phyloP scores from a whole-genome alignment of 108 stramenopile species.

The Pseudonitzschia multistriata region DNA sequence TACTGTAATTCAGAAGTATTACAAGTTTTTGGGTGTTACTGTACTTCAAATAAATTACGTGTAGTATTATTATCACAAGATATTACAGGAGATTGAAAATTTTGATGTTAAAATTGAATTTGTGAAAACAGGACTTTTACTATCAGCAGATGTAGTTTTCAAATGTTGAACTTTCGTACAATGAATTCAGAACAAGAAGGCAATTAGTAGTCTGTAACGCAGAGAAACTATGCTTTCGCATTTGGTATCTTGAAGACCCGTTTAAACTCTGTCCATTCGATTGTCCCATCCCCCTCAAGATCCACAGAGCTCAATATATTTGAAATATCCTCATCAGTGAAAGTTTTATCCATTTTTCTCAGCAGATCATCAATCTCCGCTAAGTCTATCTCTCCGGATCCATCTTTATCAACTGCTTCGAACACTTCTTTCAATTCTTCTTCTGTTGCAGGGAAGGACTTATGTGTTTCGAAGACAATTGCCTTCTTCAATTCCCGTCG shows the following conservation, averaged over 20 bases:
- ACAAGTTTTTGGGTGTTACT: too few species aligned
- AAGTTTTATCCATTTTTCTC: slow-evolving; percentile 46
- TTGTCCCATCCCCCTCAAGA: slow-evolving; percentile 43
- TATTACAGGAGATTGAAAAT: too few species aligned
- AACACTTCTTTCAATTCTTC: slow-evolving; percentile 53
- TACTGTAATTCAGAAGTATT: too few species aligned
- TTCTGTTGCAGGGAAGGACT: slow-evolving; percentile 53
- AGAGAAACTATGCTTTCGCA: background rate
- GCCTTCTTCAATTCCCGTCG: slow-evolving; percentile 85
- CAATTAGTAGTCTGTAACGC: too few species aligned
- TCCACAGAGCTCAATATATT: slow-evolving; percentile 57
- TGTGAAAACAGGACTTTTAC: too few species aligned
- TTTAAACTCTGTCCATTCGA: slow-evolving; percentile 58
- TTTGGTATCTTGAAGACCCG: slow-evolving; percentile 41
- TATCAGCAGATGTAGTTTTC: too few species aligned
- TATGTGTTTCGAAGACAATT: slow-evolving; percentile 50
- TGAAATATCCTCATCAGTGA: slow-evolving; percentile 52
- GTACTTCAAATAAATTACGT: too few species aligned
- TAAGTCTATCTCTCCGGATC: slow-evolving; percentile 21
- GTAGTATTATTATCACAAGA: too few species aligned
- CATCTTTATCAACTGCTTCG: slow-evolving; percentile 10
- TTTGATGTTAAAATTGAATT: too few species aligned
- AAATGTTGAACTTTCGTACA: too few species aligned
- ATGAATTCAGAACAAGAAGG: too few species aligned
- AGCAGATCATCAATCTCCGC: slow-evolving; percentile 47